phyloP scores from a whole-genome alignment of 257 asterid species.

The Nemophila menziesii region DNA sequence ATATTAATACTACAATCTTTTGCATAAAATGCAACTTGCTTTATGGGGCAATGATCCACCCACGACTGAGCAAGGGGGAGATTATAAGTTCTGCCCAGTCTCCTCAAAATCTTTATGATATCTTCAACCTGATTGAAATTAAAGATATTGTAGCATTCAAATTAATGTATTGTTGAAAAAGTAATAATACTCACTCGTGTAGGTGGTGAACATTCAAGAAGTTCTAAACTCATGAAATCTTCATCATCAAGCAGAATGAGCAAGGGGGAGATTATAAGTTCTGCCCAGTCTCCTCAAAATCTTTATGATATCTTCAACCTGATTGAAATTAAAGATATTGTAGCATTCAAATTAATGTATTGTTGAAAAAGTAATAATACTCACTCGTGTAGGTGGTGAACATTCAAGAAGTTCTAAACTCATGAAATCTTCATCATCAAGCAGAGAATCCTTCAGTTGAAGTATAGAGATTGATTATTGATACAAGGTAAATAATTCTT shows the following conservation, averaged over 20 bases:
- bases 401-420: not conserved
- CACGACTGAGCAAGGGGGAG: slow-evolving; percentile 24
- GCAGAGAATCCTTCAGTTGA: no score
- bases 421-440: not conserved
- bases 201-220: not conserved
- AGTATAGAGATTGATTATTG: no score
- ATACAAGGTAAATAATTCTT: no score
- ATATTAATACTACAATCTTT: slow-evolving; percentile 13
- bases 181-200: not conserved
- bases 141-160: slow-evolving; percentile 1
- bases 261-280: slow-evolving; percentile 18
- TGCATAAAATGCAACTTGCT: slow-evolving; percentile 11
- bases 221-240: not conserved
- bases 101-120: slow-evolving; percentile 15
- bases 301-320: slow-evolving; percentile 11
- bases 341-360: slow-evolving; percentile 2
- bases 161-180: not conserved
- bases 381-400: not conserved
- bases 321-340: not conserved
- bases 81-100: slow-evolving; percentile 11
- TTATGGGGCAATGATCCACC: slow-evolving; percentile 7
- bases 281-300: slow-evolving; percentile 9
- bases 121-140: not conserved
- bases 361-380: not conserved
- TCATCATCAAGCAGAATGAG: slow-evolving; percentile 17